phyloP scores from a whole-genome alignment of 2,329 filamentous ascomycete genomes.

The Pyricularia sp. region DNA sequence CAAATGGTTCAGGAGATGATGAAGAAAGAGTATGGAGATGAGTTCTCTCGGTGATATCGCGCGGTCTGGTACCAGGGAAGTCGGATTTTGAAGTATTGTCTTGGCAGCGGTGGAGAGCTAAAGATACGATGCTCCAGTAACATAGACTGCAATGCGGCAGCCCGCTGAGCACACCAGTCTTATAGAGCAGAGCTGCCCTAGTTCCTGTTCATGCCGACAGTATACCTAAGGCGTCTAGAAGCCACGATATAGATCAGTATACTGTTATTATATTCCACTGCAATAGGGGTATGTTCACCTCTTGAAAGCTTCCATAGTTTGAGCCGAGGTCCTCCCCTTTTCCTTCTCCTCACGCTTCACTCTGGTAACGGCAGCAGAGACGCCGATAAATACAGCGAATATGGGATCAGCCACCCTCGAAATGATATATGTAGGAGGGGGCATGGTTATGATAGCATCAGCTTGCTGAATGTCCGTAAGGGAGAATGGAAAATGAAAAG shows the following conservation, averaged over 20 bases:
- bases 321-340: slow-evolving; percentile 37
- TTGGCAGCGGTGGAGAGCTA: not conserved
- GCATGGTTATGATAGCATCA: slow-evolving; percentile 22
- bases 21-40: slow-evolving; percentile 48
- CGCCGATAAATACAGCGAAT: slow-evolving; percentile 43
- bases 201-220: not conserved
- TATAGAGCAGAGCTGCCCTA: not conserved
- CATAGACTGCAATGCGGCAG: not conserved
- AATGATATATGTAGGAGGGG: slow-evolving; percentile 44
- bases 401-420: slow-evolving; percentile 45
- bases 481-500: not conserved
- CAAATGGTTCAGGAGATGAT: slow-evolving; percentile 57
- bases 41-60: not conserved
- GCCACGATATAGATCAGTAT: not conserved
- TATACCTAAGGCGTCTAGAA: not conserved
- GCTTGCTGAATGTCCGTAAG: not conserved
- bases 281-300: slow-evolving; percentile 19
- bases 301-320: slow-evolving; percentile 35
- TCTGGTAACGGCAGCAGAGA: slow-evolving; percentile 40
- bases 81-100: not conserved
- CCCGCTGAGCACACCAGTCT: not conserved
- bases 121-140: not conserved
- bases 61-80: not conserved
- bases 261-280: not conserved
- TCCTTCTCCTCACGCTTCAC: slow-evolving; percentile 49